phyloP scores from a whole-genome alignment of 1,284 basidiomycete genomes.

The Cutaneotrichosporon arboriforme region DNA sequence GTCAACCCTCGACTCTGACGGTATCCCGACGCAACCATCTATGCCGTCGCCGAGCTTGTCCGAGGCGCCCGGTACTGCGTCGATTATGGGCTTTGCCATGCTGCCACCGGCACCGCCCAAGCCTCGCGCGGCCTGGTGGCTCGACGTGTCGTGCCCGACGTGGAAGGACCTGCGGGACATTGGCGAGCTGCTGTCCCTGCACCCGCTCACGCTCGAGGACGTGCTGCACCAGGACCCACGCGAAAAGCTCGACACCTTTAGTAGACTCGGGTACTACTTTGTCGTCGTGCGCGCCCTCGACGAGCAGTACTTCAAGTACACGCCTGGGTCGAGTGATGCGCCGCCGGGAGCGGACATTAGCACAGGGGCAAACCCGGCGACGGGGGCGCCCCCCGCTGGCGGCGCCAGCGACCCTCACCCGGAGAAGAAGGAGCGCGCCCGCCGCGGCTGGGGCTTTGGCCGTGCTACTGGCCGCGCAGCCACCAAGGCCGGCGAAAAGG shows the following conservation, averaged over 20 bases:
- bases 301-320: constrained; percentile 57
- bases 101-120: background rate
- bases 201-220: constrained; percentile 91
- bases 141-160: constrained; percentile 83
- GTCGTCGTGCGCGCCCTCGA: constrained; percentile 83
- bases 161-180: constrained; percentile 85
- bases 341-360: constrained; percentile 1
- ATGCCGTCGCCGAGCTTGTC: background rate
- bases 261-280: constrained; percentile 88
- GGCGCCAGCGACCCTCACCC: background rate
- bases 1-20: background rate
- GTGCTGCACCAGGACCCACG: constrained; percentile 89
- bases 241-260: constrained; percentile 87
- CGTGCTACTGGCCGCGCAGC: constrained; percentile 30
- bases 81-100: background rate
- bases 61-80: background rate
- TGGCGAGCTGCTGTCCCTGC: constrained; percentile 62
- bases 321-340: constrained; percentile 35
- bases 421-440: constrained; percentile 23
- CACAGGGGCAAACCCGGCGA: background rate
- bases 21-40: background rate
- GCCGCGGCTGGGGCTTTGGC: constrained; percentile 40
- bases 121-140: constrained; percentile 61
- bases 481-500: constrained; percentile 41
- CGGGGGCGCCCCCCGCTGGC: background rate